Conservation (phyloP, 345 rosid genomes). For the Citrus medica region DNA sequence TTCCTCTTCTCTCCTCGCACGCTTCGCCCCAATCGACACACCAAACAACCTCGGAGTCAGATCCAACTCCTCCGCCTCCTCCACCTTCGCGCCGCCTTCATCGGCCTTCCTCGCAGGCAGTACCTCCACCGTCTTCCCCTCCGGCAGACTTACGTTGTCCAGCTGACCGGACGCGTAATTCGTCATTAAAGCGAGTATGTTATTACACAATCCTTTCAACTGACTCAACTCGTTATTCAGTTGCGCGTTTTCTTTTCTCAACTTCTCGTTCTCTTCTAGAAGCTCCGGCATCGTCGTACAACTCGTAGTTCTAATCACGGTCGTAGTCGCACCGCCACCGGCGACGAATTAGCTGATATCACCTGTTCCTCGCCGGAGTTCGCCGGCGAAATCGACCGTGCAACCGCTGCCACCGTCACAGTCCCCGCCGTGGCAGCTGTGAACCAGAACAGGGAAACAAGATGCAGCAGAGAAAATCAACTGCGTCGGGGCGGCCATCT, state of each 20-base stretch:
- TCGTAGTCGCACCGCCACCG: constrained; percentile 26
- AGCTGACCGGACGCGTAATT: constrained; percentile 47
- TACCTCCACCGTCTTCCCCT: constrained; percentile 45
- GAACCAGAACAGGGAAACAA: background rate
- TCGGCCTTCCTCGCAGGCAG: constrained; percentile 35
- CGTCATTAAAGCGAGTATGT: constrained; percentile 57
- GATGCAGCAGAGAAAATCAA: constrained; percentile 8
- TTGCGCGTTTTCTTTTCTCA: constrained; percentile 64
- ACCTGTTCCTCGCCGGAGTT: constrained; percentile 82
- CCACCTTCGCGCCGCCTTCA: constrained; percentile 15
- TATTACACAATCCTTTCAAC: constrained; percentile 61
- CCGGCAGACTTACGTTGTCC: constrained; percentile 29
- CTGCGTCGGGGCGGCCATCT: constrained; percentile 41
- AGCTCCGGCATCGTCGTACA: constrained; percentile 74
- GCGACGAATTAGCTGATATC: constrained; percentile 64
- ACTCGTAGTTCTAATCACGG: constrained; percentile 44
- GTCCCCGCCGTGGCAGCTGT: constrained; percentile 19
- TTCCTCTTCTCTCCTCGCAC: constrained; percentile 52
- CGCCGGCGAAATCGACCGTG: constrained; percentile 45
- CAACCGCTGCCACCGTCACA: constrained; percentile 27
- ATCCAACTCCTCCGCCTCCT: constrained; percentile 24
- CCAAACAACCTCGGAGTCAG: constrained; percentile 73
- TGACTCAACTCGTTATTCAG: constrained; percentile 67
- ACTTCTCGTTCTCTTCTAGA: constrained; percentile 71
- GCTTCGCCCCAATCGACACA: constrained; percentile 73